Evolutionary conservation across 2,329 filamentous ascomycete species (phyloP), one percentile per base, ranked within the genome.

Genomic region (Ceratocystis alfenasii): DNA sequence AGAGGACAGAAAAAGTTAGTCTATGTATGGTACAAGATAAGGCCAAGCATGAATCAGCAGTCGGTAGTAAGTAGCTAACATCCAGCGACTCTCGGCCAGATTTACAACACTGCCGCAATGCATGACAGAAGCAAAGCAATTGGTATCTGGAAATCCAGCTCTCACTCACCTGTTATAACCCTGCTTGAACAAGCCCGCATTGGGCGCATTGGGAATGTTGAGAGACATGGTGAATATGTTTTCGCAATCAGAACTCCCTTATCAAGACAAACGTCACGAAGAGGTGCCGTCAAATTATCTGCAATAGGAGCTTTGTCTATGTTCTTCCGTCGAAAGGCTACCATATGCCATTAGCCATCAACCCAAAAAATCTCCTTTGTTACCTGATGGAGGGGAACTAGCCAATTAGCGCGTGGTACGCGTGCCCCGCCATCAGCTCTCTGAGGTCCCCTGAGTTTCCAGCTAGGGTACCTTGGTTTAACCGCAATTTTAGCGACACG

Each of bases 141-240:
- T 59, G 55, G 48, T n/a, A 59, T 20, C 33, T 20, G 28, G 30
- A 30, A n/a, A 59, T 30, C 17, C 44, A 33, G 71, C 72, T 78
- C 83, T 75, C 84, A 96, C 83, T 75, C 84, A 96, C 92, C 89
- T 95, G 78, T 92, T 92, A 80, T 99, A 99, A 73, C 93, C 93
- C 72, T 87, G 82, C 82, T 97, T 97, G 83, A 99, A 97, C 50
- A 97, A 84, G 76, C 89, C 88, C 74, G 88, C 83, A 76, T 96
- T 96, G 69, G 94, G 94, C 72, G 94, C 93, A 77, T 86, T 90
- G 70, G 94, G 94, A 75, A 99, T 95, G 75, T 91, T 90, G 75
- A 99, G 86, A 78, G 94, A 99, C 94, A 99, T 97, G 72, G 70
- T 63, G 28, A 63, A 46, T 44, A n/a, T 67, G 48, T 28, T 63